Evolutionary conservation across 2,329 filamentous ascomycete species (phyloP), one percentile per base, ranked within the genome.

Genomic region (Phialocephala subalpina): DNA sequence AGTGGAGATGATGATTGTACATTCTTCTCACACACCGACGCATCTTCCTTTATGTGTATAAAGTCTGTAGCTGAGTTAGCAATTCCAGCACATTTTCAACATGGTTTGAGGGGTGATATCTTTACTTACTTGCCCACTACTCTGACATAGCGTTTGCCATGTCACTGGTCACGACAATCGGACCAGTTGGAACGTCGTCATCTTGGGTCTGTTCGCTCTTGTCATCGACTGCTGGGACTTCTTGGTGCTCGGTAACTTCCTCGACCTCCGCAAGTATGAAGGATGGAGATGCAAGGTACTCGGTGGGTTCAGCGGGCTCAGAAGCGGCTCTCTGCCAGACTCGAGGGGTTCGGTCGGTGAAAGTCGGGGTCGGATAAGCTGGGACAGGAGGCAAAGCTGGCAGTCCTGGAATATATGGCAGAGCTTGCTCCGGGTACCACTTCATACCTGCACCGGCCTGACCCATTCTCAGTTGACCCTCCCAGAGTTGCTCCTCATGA

Each of bases 11-110:
- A n/a, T 58, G 52, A 64, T 73, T 70, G 68, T 70, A 70, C 68
- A 73, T 69, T 65, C 47, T 45, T 68, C n/a, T n/a, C 40, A 67
- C 33, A 67, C 64, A 58, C 29, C 45, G 52, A 64, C 58, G 62
- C 45, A 66, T 63, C 47, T 69, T 69, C 65, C 65, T 67, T 55
- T 73, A 66, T 65, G 65, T 72, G 70, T 72, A 73, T 59, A 70
- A 71, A 67, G 59, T 67, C 67, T 68, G 36, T 61, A 61, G 64
- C 68, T 70, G 63, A 69, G 69, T 75, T 72, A 74, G 70, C 64
- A 72, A 71, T 69, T 58, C 67, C 62, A 67, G 67, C 68, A 64
- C 62, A 67, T 42, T 35, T n/a, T 52, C 59, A 60, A 57, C 27
- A 55, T 49, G 12, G 14, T 49, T 7, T 27, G 16, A 33, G 18